Conservation (phyloP, 2,329 filamentous ascomycete species). For the Lasiodiplodia gonubiensis region DNA sequence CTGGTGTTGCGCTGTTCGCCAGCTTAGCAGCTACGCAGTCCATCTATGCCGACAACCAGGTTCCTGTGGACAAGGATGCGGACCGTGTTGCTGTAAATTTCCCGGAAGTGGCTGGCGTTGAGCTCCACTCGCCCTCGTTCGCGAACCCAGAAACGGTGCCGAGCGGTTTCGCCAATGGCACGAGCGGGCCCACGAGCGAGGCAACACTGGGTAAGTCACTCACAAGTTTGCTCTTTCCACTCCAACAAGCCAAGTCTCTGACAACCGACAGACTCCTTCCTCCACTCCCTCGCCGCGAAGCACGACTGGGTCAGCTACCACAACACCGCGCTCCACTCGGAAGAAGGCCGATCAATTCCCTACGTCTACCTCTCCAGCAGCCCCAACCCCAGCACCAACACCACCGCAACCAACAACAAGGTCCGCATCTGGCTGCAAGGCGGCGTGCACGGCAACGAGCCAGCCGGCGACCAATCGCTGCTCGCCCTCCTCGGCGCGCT, state of each 20-base stretch:
- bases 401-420: conserved; percentile 37
- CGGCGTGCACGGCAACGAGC: conserved; percentile 46
- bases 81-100: conserved; percentile 30
- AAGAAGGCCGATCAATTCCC: conserved; percentile 43
- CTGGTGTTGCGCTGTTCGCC: neutral
- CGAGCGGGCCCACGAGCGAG: conserved; percentile 40
- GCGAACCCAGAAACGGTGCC: conserved; percentile 36
- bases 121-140: conserved; percentile 34
- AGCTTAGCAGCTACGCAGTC: neutral
- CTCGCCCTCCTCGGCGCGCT: conserved; percentile 45
- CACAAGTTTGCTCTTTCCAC: conserved; percentile 22
- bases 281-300: conserved; percentile 38
- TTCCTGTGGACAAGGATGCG: conserved; percentile 8
- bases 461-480: conserved; percentile 45
- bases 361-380: conserved; percentile 39
- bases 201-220: conserved; percentile 35
- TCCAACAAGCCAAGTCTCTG: neutral
- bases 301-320: conserved; percentile 43
- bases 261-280: conserved; percentile 35
- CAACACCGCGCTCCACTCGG: conserved; percentile 39
- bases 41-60: conserved; percentile 29
- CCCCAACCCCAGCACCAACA: conserved; percentile 12
- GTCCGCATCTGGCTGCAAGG: conserved; percentile 46
- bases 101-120: conserved; percentile 32
- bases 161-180: conserved; percentile 39